Conservation (phyloP, 1,284 basidiomycete species). For the Vanrija humicola region DNA sequence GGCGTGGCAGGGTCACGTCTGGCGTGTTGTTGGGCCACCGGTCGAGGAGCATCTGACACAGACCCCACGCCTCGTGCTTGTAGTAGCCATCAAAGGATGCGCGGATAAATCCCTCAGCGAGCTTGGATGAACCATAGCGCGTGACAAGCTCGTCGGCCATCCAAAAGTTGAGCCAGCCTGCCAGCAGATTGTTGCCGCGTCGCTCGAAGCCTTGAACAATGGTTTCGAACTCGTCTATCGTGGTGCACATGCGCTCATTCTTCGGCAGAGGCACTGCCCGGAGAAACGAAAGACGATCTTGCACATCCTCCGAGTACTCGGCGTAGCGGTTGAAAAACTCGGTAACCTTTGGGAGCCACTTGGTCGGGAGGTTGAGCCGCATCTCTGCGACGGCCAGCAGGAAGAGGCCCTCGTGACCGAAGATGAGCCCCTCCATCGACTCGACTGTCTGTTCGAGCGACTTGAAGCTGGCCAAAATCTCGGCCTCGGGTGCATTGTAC, state of each 20-base stretch:
- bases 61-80: slow-evolving; percentile 6
- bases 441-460: not conserved
- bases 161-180: slow-evolving; percentile 23
- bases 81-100: slow-evolving; percentile 13
- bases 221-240: slow-evolving; percentile 11
- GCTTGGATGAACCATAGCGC: slow-evolving; percentile 10
- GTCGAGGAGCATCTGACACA: slow-evolving; percentile 18
- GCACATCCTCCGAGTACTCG: slow-evolving; percentile 8
- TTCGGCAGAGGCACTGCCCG: not conserved
- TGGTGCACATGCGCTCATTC: not conserved
- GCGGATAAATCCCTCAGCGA: slow-evolving; percentile 18
- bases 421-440: slow-evolving; percentile 10
- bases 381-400: slow-evolving; percentile 15
- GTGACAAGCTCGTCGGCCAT: slow-evolving; percentile 12
- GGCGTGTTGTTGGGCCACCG: slow-evolving; percentile 10
- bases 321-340: slow-evolving; percentile 4
- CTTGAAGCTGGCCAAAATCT: slow-evolving; percentile 4
- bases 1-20: not conserved
- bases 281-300: slow-evolving; percentile 7
- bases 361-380: slow-evolving; percentile 2
- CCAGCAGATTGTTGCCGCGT: not conserved
- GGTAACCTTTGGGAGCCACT: not conserved
- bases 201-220: slow-evolving; percentile 9
- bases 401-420: slow-evolving; percentile 24
- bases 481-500: slow-evolving; percentile 26